Base-by-base conservation (phyloP, 2,329 filamentous ascomycete species). In the Monosporascus sp. region DNA sequence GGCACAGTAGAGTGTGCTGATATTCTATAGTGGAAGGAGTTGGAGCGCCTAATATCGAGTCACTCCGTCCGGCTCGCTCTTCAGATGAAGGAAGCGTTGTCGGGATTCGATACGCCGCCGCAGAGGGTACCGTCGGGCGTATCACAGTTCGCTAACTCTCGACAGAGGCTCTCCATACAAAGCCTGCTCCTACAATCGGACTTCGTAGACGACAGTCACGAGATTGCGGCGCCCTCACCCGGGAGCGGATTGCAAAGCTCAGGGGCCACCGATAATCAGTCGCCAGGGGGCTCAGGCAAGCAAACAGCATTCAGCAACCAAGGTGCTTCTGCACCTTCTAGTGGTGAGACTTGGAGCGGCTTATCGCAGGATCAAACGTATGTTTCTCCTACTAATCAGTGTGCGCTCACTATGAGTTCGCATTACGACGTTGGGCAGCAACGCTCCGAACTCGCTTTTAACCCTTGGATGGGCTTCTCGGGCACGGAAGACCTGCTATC, bases 161-260 rank as follows among this genome's bases (percentile, higher is more conserved):
- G 63, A n/a, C 67, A 69, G 55, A 60, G 69, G 2, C 67, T 74
- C 0, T 71, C 69, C 0, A 71, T 74, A 11, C 72, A 74, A 51
- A 74, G 72, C 37, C 58, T 74, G 5, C 61, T 74, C 7, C 59
- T 71, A 2, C 71, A 73, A 24, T 70, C 71, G 1, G 68, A 70
- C 43, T 74, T 74, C 31, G 62, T 70, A 14, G 71, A 74, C 52
- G 69, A 74, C 51, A 72, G 70, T 37, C 63, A 68, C 44, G 65
- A 71, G 49, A 63, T 67, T 37, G 64, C 59, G 3, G 56, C 53
- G 1, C 48, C 56, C 14, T 20, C 24, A 14, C 51, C 52, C 20
- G 48, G 44, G 20, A 11, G 38, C 16, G 41, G 70, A 65, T 16
- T 69, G 67, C 48, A 46, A 24, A 37, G 46, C 3, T 24, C 20